Base-by-base conservation (phyloP, 179 eudicot genomes). In the Silene coronaria region DNA sequence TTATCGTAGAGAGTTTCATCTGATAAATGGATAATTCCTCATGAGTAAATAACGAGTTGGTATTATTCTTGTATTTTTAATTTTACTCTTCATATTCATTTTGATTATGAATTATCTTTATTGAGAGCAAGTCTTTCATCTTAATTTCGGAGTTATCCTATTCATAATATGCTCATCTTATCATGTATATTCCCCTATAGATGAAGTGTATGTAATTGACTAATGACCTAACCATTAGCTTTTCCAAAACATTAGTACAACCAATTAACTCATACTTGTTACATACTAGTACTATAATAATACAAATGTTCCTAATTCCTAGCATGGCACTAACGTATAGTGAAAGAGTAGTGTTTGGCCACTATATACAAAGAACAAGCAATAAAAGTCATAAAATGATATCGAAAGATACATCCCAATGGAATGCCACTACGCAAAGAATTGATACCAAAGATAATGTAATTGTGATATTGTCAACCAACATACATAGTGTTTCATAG, bases 391-490 rank as follows among this genome's bases (percentile, higher is more conserved):
- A 28, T 30, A 64, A 64, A 34, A 7, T 64, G 48, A 66, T 66
- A 48, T 34, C 48, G 0, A 34, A 21, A 66, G 46, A 32, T 66
- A n/a, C n/a, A 66, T 66, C 48, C 70, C 51, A 66, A 66, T 32
- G 24, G 42, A 36, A 66, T 32, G 21, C 13, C 70, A 66, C 70
- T 66, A 66, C 24, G 70, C 42, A 66, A 66, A 66, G 70, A 34
- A 66, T 66, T 66, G 70, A 66, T 66, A 66, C 70, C 70, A 66
- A 36, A 42, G 38, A 34, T 16, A 66, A 66, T 66, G 24, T 26
- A 66, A 32, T 26, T 66, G 38, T 32, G 23, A n/a, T 53, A 53
- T 32, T 66, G 70, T 66, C 70, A 66, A 66, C 70, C 3, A 30
- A 21, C 48, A 64, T 64, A 32, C 6, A 7, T 53, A 53, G 58